Conservation (phyloP, 306 rosid species). For the Mimosa bimucronata region DNA sequence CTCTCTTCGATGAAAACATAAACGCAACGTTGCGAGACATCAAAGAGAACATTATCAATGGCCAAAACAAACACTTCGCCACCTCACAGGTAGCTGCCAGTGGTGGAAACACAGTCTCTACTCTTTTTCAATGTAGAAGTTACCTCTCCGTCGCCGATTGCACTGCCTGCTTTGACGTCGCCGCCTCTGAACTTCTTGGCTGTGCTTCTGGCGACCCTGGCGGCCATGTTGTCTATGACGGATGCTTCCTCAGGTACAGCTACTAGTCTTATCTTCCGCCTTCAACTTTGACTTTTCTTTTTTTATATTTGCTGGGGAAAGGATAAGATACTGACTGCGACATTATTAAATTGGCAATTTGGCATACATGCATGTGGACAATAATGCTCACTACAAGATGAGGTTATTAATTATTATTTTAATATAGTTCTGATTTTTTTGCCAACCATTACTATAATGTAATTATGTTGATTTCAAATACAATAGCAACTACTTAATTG, state of each 20-base stretch:
- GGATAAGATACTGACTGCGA: background rate
- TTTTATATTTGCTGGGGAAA: background rate
- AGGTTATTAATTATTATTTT: too few species aligned
- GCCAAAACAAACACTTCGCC: conserved; percentile 45
- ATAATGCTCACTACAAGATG: background rate
- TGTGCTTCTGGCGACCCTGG: conserved; percentile 57
- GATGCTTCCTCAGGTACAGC: conserved; percentile 68
- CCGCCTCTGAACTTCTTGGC: conserved; percentile 50
- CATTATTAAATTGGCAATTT: background rate
- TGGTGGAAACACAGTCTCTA: conserved; percentile 38
- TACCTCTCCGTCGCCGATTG: conserved; percentile 59
- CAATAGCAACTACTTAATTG: too few species aligned
- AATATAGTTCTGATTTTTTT: too few species aligned
- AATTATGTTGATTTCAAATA: too few species aligned
- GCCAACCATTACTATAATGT: background rate
- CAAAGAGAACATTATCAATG: conserved; percentile 38
- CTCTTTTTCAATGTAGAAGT: conserved; percentile 65
- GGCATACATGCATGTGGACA: background rate
- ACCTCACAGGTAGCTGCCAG: conserved; percentile 41
- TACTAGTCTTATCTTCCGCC: background rate
- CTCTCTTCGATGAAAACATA: conserved; percentile 41
- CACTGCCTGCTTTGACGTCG: conserved; percentile 46
- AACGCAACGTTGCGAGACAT: conserved; percentile 49
- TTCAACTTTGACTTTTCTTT: background rate
- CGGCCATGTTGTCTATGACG: conserved; percentile 63